Conservation (phyloP, 2,329 filamentous ascomycete genomes). For the Alternaria gansuensis region DNA sequence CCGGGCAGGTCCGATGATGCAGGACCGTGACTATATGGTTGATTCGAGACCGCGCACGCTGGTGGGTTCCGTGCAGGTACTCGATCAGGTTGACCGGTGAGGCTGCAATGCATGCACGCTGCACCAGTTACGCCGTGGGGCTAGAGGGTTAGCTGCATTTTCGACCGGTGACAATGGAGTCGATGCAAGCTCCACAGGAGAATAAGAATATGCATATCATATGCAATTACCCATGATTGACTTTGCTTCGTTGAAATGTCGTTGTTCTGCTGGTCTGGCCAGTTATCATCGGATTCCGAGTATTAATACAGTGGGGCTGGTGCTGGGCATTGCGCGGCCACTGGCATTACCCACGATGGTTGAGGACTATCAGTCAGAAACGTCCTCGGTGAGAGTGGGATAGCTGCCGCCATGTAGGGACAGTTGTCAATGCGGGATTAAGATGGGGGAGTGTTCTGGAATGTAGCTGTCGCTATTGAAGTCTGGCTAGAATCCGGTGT, state of each 20-base stretch:
- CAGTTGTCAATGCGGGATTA: constrained; percentile 18
- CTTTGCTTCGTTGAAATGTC: constrained; percentile 5
- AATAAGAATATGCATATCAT: constrained; percentile 20
- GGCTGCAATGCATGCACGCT: constrained; percentile 38
- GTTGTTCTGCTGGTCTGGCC: constrained; percentile 5
- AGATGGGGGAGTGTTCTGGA: constrained; percentile 20
- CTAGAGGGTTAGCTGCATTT: constrained; percentile 20
- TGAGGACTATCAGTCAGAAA: constrained; percentile 5
- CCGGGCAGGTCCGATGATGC: constrained; percentile 17
- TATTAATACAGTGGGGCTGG: neutral
- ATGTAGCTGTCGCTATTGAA: constrained; percentile 7
- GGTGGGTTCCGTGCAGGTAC: constrained; percentile 17
- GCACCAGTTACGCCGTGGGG: constrained; percentile 20
- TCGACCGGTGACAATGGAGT: constrained; percentile 30
- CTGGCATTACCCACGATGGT: constrained; percentile 11
- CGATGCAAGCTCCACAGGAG: constrained; percentile 36
- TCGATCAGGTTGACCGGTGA: constrained; percentile 34
- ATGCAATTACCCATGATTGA: constrained; percentile 7
- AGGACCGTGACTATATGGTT: constrained; percentile 6
- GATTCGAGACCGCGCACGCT: constrained; percentile 17
- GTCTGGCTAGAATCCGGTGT: constrained; percentile 10
- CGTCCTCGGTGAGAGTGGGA: constrained; percentile 5
- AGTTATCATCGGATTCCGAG: neutral
- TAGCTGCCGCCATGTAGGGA: constrained; percentile 12
- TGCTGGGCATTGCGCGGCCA: constrained; percentile 9